These are phyloP conservation scores for Blastobotrys niveus DNA, from an alignment of 1,139 yeast genomes.

Conservation along the genomic window DNA sequence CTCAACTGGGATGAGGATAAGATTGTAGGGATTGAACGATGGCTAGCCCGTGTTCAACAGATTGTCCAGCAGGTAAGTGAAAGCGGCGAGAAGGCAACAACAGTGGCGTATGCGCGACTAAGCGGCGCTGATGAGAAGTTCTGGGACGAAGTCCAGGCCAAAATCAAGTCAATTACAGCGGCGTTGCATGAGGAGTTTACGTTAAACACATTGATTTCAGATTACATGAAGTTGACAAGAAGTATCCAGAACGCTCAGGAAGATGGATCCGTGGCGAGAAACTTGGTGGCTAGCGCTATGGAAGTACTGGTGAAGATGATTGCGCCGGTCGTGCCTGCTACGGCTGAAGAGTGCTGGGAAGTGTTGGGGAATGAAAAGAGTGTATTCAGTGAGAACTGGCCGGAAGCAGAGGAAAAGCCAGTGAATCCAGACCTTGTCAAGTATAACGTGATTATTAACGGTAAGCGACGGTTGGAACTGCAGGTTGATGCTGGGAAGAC, in stretches of 20 bases:
- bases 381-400: slow-evolving; percentile 42
- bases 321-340: slow-evolving; percentile 74
- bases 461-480: slow-evolving; percentile 49
- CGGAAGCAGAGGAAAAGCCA: slow-evolving; percentile 20
- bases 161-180: slow-evolving; percentile 46
- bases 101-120: slow-evolving; percentile 7
- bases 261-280: slow-evolving; percentile 27
- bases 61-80: slow-evolving; percentile 19
- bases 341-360: slow-evolving; percentile 81
- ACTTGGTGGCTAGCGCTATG: slow-evolving; percentile 41
- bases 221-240: slow-evolving; percentile 80
- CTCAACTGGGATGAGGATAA: slow-evolving; percentile 87
- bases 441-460: slow-evolving; percentile 52
- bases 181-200: slow-evolving; percentile 58
- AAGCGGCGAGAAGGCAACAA: neutral
- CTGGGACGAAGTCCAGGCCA: slow-evolving; percentile 53
- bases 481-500: slow-evolving; percentile 36
- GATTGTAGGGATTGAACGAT: slow-evolving; percentile 79
- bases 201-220: slow-evolving; percentile 80
- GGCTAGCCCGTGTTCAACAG: slow-evolving; percentile 61
- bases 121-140: slow-evolving; percentile 29
- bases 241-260: slow-evolving; percentile 39
- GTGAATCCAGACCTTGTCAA: slow-evolving; percentile 9
- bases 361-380: slow-evolving; percentile 32
- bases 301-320: slow-evolving; percentile 51